Conservation (phyloP, 768 basidiomycete genomes). For the Xerocomellus dryophilus region DNA sequence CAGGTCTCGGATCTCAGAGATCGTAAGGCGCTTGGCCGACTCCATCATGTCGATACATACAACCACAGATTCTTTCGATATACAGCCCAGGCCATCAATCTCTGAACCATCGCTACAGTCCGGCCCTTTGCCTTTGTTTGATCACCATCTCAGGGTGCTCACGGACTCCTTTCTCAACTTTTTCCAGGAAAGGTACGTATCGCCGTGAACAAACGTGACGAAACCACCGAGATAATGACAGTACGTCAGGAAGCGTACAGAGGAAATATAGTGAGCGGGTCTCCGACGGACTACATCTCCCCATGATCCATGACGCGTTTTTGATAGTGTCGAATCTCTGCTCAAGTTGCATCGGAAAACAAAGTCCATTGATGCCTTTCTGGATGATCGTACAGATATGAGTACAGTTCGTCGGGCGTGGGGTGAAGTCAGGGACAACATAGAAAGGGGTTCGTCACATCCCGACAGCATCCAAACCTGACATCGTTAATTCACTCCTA, state of each 20-base stretch:
- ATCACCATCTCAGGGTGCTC: slow-evolving; percentile 63
- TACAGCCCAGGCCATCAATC: slow-evolving; percentile 22
- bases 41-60: slow-evolving; percentile 20
- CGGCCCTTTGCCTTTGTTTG: slow-evolving; percentile 69
- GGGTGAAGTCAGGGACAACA: slow-evolving; percentile 80
- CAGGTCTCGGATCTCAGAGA: not conserved
- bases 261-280: slow-evolving; percentile 72
- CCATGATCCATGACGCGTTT: slow-evolving; percentile 1
- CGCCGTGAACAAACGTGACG: slow-evolving; percentile 12
- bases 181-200: slow-evolving; percentile 76
- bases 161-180: slow-evolving; percentile 75
- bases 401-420: slow-evolving; percentile 70
- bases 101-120: slow-evolving; percentile 30
- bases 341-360: slow-evolving; percentile 68
- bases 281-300: not conserved
- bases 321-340: slow-evolving; percentile 67
- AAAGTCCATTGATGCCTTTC: slow-evolving; percentile 61
- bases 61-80: slow-evolving; percentile 25
- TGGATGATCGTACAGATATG: slow-evolving; percentile 70
- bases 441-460: slow-evolving; percentile 66
- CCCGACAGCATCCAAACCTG: not conserved
- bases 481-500: slow-evolving; percentile 5
- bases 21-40: not conserved
- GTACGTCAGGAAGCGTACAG: slow-evolving; percentile 65
- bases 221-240: slow-evolving; percentile 19